Evolutionary conservation across 495 filamentous ascomycete genomes (phyloP).

Genomic region (Lepidopterella palustris): DNA sequence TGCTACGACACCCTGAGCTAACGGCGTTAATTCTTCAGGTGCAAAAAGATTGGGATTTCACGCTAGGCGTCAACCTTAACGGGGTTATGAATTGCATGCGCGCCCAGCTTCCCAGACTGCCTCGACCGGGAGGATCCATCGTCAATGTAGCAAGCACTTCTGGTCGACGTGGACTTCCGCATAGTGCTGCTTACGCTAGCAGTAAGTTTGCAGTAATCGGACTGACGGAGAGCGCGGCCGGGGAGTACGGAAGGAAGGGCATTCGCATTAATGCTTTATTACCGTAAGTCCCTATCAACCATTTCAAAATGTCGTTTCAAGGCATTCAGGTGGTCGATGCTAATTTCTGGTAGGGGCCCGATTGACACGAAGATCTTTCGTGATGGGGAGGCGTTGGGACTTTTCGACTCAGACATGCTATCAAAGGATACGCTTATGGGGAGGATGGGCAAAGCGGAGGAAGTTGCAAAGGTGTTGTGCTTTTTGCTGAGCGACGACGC

Average conservation of each 20-base stretch:
- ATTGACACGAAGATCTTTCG: slow-evolving; percentile 1
- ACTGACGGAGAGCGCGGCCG: slow-evolving; percentile 51
- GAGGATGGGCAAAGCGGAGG: slow-evolving; percentile 15
- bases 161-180: slow-evolving; percentile 45
- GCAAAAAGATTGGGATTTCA: slow-evolving; percentile 23
- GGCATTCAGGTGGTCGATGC: too few species aligned
- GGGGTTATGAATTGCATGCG: slow-evolving; percentile 31
- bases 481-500: slow-evolving; percentile 24
- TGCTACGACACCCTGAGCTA: not conserved
- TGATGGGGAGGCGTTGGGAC: not conserved
- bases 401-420: not conserved
- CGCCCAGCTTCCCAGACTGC: slow-evolving; percentile 18
- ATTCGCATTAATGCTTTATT: slow-evolving; percentile 50
- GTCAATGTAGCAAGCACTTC: slow-evolving; percentile 52
- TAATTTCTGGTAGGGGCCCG: not conserved
- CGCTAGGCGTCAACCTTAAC: slow-evolving; percentile 29
- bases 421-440: slow-evolving; percentile 12
- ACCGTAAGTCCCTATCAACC: slow-evolving; percentile 11
- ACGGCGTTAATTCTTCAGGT: not conserved
- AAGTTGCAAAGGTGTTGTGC: slow-evolving; percentile 18
- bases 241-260: slow-evolving; percentile 46
- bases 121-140: slow-evolving; percentile 32
- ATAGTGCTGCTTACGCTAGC: slow-evolving; percentile 48
- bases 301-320: too few species aligned
- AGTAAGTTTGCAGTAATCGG: slow-evolving; percentile 51